Evolutionary conservation across 148 eudicot genomes (phyloP).

Genomic region (Arbutus unedo): DNA sequence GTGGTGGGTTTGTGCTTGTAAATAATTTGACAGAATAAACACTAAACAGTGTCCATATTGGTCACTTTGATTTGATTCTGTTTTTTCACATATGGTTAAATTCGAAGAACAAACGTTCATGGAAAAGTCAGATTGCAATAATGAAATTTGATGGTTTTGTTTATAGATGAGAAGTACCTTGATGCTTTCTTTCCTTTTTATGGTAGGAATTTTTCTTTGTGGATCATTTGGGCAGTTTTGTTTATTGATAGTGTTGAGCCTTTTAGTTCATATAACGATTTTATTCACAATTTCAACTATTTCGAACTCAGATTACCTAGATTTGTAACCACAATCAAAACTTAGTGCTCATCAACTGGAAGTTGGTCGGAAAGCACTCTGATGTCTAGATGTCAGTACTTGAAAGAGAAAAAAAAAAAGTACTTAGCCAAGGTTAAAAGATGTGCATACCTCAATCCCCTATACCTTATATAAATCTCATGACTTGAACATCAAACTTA

Average conservation of each 20-base stretch:
- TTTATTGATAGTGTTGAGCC: neutral
- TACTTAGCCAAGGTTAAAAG: too few species aligned
- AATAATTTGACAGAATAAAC: conserved; percentile 19
- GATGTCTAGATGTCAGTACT: too few species aligned
- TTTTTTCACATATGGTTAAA: conserved; percentile 9
- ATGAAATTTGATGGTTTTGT: conserved; percentile 3
- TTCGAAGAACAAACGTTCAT: neutral
- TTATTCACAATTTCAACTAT: too few species aligned
- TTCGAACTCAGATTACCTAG: too few species aligned
- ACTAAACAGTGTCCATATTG: conserved; percentile 2
- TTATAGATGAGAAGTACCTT: neutral
- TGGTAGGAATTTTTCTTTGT: neutral
- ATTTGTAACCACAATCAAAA: too few species aligned
- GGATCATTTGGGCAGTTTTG: neutral
- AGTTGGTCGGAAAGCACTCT: too few species aligned
- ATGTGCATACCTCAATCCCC: too few species aligned
- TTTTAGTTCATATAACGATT: too few species aligned
- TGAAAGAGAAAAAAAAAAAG: too few species aligned
- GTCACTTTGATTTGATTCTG: conserved; percentile 10
- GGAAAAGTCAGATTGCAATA: neutral
- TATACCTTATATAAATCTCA: too few species aligned
- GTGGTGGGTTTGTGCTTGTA: conserved; percentile 17
- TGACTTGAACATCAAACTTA: too few species aligned
- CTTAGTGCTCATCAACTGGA: too few species aligned
- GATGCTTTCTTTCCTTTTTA: neutral